These are phyloP conservation scores for Cyclotella choctawhatcheeana DNA, from an alignment of 108 stramenopile genomes.

Conservation along the genomic window DNA sequence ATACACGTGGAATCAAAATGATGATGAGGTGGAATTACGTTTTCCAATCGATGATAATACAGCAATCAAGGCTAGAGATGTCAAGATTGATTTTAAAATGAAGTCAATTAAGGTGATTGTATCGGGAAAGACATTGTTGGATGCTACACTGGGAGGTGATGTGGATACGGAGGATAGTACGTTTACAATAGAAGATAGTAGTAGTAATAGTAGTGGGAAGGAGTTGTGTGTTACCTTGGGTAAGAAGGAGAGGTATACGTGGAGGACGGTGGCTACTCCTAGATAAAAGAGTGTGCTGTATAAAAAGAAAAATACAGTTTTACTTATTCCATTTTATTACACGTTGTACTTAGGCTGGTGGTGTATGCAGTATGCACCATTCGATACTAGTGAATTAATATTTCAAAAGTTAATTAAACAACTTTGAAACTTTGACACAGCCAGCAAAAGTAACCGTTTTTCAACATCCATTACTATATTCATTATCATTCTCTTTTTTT, in stretches of 20 bases:
- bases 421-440: too few relatives aligned
- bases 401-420: too few relatives aligned
- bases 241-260: slow-evolving; percentile 47
- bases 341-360: too few relatives aligned
- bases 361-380: too few relatives aligned
- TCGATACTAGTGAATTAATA: too few relatives aligned
- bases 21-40: slow-evolving; percentile 78
- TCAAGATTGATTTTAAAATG: slow-evolving; percentile 66
- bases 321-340: too few relatives aligned
- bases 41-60: slow-evolving; percentile 59
- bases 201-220: slow-evolving; percentile 19
- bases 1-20: slow-evolving; percentile 72
- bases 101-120: slow-evolving; percentile 60
- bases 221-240: slow-evolving; percentile 68
- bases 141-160: slow-evolving; percentile 54
- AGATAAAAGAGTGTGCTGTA: not conserved
- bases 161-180: slow-evolving; percentile 66
- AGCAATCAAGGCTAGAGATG: slow-evolving; percentile 66
- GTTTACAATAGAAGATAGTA: slow-evolving; percentile 66
- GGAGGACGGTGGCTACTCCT: slow-evolving; percentile 35
- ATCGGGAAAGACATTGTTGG: slow-evolving; percentile 53
- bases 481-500: too few relatives aligned
- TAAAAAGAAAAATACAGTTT: not conserved
- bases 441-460: too few relatives aligned
- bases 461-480: too few relatives aligned